Conservation (phyloP, 179 eudicot species). For the Gypsophila paniculata region DNA sequence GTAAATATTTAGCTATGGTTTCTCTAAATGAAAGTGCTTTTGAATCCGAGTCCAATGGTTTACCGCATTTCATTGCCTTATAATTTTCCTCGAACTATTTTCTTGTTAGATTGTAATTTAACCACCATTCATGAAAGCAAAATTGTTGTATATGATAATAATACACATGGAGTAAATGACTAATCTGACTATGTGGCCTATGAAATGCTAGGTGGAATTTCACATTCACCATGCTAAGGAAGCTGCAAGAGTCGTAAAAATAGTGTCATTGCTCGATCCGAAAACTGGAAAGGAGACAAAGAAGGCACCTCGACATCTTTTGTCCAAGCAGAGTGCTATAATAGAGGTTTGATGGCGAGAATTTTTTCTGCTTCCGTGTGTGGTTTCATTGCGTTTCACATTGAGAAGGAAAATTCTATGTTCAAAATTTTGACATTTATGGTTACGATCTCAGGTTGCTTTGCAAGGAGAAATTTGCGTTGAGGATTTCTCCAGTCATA, state of each 20-base stretch:
- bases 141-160: too few species aligned
- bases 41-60: too few species aligned
- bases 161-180: too few species aligned
- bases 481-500: conserved; percentile 57
- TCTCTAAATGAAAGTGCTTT: too few species aligned
- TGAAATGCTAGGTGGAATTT: conserved; percentile 67
- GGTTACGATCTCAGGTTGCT: conserved; percentile 48
- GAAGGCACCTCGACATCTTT: conserved; percentile 78
- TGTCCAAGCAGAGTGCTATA: conserved; percentile 80
- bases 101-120: too few species aligned
- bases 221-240: conserved; percentile 86
- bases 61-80: too few species aligned
- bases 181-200: conserved; percentile 7
- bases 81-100: too few species aligned
- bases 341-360: conserved; percentile 54
- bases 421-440: background rate
- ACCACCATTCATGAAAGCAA: too few species aligned
- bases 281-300: conserved; percentile 79
- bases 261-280: conserved; percentile 76
- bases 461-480: conserved; percentile 68
- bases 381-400: conserved; percentile 5
- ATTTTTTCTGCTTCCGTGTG: background rate
- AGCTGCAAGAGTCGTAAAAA: conserved; percentile 67
- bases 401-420: background rate
- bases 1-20: too few species aligned